A percentile compares a stretch with the other conserved stretches of the same genome.
phyloP scores from a whole-genome alignment of 2,329 filamentous ascomycete genomes.

The Colletotrichum sp. region DNA sequence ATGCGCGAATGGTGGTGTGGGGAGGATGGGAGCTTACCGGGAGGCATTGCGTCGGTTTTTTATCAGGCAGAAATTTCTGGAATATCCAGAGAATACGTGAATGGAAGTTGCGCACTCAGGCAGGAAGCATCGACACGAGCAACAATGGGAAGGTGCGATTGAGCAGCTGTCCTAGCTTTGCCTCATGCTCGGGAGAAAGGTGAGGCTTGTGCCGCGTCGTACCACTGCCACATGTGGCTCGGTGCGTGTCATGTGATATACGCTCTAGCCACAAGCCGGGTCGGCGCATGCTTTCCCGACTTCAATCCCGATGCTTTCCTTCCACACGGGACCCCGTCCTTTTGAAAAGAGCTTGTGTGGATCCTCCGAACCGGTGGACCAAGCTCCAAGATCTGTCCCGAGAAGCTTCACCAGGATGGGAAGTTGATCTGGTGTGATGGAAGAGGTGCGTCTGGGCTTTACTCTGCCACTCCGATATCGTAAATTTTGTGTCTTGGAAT shows the following conservation, averaged over 20 bases:
- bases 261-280: background rate
- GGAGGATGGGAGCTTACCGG: slow-evolving; percentile 6
- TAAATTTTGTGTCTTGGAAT: background rate
- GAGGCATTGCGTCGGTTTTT: slow-evolving; percentile 11
- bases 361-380: slow-evolving; percentile 8
- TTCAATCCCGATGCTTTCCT: background rate
- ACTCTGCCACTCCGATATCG: background rate
- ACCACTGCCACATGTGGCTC: background rate
- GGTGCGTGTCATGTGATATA: background rate
- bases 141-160: background rate
- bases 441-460: background rate
- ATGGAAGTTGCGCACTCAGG: background rate
- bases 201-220: background rate
- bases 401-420: background rate
- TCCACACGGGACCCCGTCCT: background rate
- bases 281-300: slow-evolving; percentile 5
- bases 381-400: background rate
- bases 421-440: background rate
- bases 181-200: background rate
- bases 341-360: slow-evolving; percentile 8
- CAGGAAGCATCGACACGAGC: slow-evolving; percentile 1
- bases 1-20: background rate
- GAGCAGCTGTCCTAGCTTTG: background rate
- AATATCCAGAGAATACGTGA: background rate
- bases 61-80: background rate